A percentile compares a stretch with the other conserved stretches of the same genome.
Evolutionary conservation across 2,329 filamentous ascomycete genomes (phyloP).

Genomic region (Colletotrichum lini): DNA sequence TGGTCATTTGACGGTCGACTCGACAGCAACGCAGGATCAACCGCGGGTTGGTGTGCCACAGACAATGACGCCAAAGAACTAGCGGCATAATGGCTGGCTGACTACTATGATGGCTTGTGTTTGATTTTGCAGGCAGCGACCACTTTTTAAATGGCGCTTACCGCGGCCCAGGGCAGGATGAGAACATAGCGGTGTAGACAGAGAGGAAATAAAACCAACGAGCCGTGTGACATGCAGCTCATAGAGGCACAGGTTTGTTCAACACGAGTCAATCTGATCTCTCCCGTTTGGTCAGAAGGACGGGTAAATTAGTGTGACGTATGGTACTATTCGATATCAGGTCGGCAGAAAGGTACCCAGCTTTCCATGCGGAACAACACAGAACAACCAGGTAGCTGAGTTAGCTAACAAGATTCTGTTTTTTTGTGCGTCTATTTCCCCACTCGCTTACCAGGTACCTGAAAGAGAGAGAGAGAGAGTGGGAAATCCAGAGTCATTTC

Average conservation of each 20-base stretch:
- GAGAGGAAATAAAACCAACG: not conserved
- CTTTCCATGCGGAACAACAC: not conserved
- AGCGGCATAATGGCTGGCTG: constrained; percentile 31
- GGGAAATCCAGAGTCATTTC: no score
- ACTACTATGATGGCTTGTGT: constrained; percentile 31
- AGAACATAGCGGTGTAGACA: not conserved
- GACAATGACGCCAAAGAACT: constrained; percentile 9
- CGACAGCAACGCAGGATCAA: constrained; percentile 46
- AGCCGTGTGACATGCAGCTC: not conserved
- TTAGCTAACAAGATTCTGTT: not conserved
- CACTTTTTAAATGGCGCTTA: constrained; percentile 8
- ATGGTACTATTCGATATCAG: not conserved
- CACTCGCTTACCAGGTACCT: not conserved
- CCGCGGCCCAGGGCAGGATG: not conserved
- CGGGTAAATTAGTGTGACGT: not conserved
- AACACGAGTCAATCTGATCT: not conserved
- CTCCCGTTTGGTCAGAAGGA: no score
- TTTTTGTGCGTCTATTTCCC: not conserved
- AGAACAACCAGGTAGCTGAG: not conserved
- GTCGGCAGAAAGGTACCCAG: not conserved
- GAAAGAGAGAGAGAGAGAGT: no score
- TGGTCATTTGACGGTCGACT: constrained; percentile 44
- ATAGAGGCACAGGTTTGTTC: not conserved
- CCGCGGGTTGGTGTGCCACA: constrained; percentile 25
- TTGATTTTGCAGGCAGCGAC: constrained; percentile 11